Evolutionary conservation across 176 grass and related monocot genomes (phyloP).

Genomic region (Olyra latifolia): DNA sequence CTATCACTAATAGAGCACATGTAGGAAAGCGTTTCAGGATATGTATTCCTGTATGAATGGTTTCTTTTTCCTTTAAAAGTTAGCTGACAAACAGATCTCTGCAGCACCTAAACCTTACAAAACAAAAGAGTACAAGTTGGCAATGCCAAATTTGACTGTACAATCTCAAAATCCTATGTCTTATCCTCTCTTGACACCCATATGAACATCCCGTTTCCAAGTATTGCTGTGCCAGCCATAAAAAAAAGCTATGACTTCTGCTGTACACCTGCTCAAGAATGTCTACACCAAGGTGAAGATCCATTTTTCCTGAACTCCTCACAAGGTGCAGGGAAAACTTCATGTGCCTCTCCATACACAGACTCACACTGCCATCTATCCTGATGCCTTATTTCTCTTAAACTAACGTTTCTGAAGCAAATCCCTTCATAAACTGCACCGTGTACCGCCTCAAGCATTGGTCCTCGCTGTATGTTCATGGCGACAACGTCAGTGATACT

Average conservation of each 20-base stretch:
- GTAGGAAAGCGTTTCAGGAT: background rate
- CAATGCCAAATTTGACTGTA: background rate
- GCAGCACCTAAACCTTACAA: background rate
- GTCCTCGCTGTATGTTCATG: constrained; percentile 41
- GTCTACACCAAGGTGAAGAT: constrained; percentile 58
- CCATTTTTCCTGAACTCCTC: constrained; percentile 53
- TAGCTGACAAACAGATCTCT: background rate
- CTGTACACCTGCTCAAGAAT: constrained; percentile 34
- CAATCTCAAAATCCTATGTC: background rate
- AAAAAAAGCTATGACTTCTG: constrained; percentile 1
- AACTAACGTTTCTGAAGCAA: constrained; percentile 74
- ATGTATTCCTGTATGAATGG: background rate
- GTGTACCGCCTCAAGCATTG: constrained; percentile 57
- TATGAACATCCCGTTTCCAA: constrained; percentile 16
- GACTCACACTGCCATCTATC: constrained; percentile 70
- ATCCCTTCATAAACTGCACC: constrained; percentile 64
- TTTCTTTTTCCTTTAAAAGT: background rate
- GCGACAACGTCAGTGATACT: constrained; percentile 55
- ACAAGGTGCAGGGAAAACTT: constrained; percentile 69
- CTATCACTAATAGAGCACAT: too few species aligned
- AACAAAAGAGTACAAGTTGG: background rate
- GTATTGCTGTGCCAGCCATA: background rate
- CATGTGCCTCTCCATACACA: constrained; percentile 59
- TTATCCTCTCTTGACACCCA: background rate
- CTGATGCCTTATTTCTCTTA: constrained; percentile 41